phyloP scores from a whole-genome alignment of 2,329 filamentous ascomycete species.

The Colletotrichum lentis region DNA sequence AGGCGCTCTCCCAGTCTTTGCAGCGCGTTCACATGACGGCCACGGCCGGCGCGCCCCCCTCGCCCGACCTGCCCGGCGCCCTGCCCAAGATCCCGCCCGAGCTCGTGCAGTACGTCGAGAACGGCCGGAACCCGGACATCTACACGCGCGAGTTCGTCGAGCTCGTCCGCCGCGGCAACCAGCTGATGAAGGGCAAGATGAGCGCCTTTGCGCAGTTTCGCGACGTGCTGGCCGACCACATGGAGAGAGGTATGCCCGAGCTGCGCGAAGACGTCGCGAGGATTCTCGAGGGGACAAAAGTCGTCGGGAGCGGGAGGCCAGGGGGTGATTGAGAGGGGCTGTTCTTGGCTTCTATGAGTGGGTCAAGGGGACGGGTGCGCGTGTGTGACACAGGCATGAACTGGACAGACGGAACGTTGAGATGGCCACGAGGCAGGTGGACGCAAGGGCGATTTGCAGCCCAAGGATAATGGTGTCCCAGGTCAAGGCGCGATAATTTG shows the following conservation, averaged over 20 bases:
- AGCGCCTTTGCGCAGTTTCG: slow-evolving; percentile 67
- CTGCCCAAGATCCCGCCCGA: slow-evolving; percentile 68
- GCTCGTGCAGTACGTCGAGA: slow-evolving; percentile 73
- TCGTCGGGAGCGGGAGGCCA: slow-evolving; percentile 23
- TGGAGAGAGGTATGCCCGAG: slow-evolving; percentile 67
- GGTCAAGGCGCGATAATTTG: not conserved
- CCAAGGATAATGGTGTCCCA: not conserved
- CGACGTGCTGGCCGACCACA: slow-evolving; percentile 68
- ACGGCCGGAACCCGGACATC: slow-evolving; percentile 76
- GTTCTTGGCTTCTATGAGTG: not conserved
- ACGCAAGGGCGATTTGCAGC: not conserved
- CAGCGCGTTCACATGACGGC: slow-evolving; percentile 53
- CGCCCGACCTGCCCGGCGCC: slow-evolving; percentile 36
- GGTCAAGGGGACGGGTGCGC: not conserved
- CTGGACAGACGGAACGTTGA: not conserved
- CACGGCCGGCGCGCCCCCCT: slow-evolving; percentile 42
- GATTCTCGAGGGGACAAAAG: slow-evolving; percentile 57
- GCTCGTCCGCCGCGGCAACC: slow-evolving; percentile 71
- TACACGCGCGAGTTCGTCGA: slow-evolving; percentile 79
- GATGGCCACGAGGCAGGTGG: not conserved
- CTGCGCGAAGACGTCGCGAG: slow-evolving; percentile 60
- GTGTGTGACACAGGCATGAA: not conserved
- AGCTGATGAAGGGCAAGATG: slow-evolving; percentile 72
- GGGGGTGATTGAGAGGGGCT: not conserved
- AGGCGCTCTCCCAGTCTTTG: slow-evolving; percentile 52